Evolutionary conservation across 2,329 filamentous ascomycete species (phyloP), one percentile per base, ranked within the genome.

Genomic region (Exophiala alcalophila): DNA sequence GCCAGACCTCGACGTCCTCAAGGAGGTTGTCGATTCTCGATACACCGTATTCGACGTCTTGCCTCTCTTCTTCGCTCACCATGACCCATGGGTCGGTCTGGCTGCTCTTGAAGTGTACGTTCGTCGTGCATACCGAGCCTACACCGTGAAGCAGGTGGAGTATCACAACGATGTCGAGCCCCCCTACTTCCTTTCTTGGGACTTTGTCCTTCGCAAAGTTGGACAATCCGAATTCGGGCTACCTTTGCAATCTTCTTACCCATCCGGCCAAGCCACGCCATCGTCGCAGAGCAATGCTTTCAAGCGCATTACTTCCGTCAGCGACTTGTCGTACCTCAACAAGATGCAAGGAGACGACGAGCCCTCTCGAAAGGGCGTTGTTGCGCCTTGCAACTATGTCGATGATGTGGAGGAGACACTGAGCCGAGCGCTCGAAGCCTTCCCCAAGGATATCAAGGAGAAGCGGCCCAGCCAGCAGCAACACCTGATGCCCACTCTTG

Each of bases 21-120:
- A 95, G 74, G 92, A 98, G 67, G 90, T 98, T 21, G 88, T 98
- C 38, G 92, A 98, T 67, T 97, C 92, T 40, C 94, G 94, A 71
- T 97, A 94, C 73, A 97, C 91, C 28, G 92, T 98, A 53, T 95
- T 96, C 57, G 92, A 98, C 62, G 92, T 98, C 12, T 69, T 98
- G 54, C 86, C 91, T 5, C 82, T 88, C 44, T 98, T 98, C 80
- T 98, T 98, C 62, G 86, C 83, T 23, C 89, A 98, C 67, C 80
- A 86, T 28, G 92, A 98, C 61, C 83, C 88, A 9, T 97, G 89
- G 87, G 91, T 98, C 20, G 87, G 87, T 5, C 73, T 96, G 49
- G 92, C 92, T 46, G 88, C 92, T 33, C 78, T 98, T 4, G 92
- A 98, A 65, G 90, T 97, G 34, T 98, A 98, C 65, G 83, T 95